Evolutionary conservation across 306 rosid genomes (phyloP).

Genomic region (Carpinus fangiana): DNA sequence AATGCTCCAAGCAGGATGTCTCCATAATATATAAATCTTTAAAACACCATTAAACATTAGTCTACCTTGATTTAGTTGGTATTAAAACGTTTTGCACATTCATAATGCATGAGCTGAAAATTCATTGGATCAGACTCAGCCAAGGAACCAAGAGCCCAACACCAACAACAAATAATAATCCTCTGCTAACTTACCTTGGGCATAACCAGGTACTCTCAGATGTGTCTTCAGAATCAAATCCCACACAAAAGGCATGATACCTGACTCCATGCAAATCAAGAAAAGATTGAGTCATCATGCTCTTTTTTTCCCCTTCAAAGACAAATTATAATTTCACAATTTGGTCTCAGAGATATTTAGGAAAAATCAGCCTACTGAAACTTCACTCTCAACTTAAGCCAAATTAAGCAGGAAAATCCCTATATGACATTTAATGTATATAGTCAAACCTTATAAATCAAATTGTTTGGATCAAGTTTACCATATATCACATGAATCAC

Average conservation of each 20-base stretch:
- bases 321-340: slow-evolving; percentile 8
- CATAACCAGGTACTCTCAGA: slow-evolving; percentile 91
- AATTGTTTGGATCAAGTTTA: slow-evolving; percentile 31
- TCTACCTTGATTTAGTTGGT: neutral
- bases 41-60: neutral
- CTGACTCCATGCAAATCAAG: slow-evolving; percentile 47
- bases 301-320: neutral
- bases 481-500: slow-evolving; percentile 96
- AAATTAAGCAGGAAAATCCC: slow-evolving; percentile 11
- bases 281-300: slow-evolving; percentile 20
- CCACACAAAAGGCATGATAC: slow-evolving; percentile 99
- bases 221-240: slow-evolving; percentile 81
- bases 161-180: slow-evolving; percentile 18
- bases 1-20: slow-evolving; percentile 10
- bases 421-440: slow-evolving; percentile 2
- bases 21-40: neutral
- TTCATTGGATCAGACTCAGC: neutral
- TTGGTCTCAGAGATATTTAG: neutral
- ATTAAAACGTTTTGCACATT: slow-evolving; percentile 9
- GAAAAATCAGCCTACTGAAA: neutral
- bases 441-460: slow-evolving; percentile 21
- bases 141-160: slow-evolving; percentile 21
- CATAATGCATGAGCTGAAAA: slow-evolving; percentile 8
- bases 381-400: slow-evolving; percentile 10
- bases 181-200: slow-evolving; percentile 68